Base-by-base conservation (phyloP, 331 rosid species). In the Rosa hybrid region DNA sequence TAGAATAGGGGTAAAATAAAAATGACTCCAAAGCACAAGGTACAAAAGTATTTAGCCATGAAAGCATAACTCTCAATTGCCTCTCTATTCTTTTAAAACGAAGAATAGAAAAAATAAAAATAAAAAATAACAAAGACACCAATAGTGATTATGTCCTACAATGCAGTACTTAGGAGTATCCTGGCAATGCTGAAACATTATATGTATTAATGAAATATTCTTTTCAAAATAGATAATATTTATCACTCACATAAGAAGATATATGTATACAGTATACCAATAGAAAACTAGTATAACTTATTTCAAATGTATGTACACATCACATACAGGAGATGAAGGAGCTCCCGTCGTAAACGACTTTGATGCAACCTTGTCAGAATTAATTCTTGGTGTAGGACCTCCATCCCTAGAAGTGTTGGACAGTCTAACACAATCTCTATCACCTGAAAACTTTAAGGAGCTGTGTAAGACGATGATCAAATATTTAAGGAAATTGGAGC, bases 311-410 rank as follows among this genome's bases (percentile, higher is more conserved):
- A 72, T 23, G 42, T 18, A 39, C 25, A 62, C 85, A 34, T 86
- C 41, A 63, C 91, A 42, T 89, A 91, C 98, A 77, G 84, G 71
- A 75, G 93, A 88, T 74, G 98, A 88, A 82, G 98, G 91, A 86
- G 92, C 86, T 88, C 89, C 88, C 80, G 86, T 81, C 77, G 79
- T 48, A 72, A 83, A 87, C 72, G 86, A 76, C 65, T 68, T 76
- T 68, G 72, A 54, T 57, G 73, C 77, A 60, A 72, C 67, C 77
- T 84, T 86, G 75, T 38, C 57, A 42, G 87, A 56, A 75, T 67
- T 38, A 50, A 73, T 76, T 81, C 81, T 86, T 50, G 78, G 68
- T 76, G 34, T 70, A 81, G 68, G 81, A 76, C 86, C 92, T 75
- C 60, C 77, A 72, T 76, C 44, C 18, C 45, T 65, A 64, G 86